Conservation (phyloP, 169 alveolate species). For the Plasmodium vinckei region DNA sequence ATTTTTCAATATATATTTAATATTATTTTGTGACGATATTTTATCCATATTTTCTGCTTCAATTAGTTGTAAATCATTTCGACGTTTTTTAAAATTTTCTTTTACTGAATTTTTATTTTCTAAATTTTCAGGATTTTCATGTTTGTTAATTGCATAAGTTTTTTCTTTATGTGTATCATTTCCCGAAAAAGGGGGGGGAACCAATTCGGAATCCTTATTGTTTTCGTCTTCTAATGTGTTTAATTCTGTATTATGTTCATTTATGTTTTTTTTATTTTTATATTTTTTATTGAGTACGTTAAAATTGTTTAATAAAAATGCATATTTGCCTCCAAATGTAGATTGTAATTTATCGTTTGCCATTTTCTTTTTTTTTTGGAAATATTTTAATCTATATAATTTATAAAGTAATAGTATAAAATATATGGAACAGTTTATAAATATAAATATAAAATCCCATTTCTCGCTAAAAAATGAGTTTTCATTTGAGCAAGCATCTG, state of each 20-base stretch:
- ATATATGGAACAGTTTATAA: slow-evolving; percentile 34
- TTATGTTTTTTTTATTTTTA: background rate
- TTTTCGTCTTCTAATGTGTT: background rate
- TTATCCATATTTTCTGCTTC: background rate
- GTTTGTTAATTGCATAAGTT: background rate
- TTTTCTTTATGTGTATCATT: background rate
- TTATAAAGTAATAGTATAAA: slow-evolving; percentile 32
- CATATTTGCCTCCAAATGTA: background rate
- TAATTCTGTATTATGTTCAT: background rate
- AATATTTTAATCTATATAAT: background rate
- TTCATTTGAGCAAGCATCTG: slow-evolving; percentile 16
- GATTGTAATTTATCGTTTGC: no score
- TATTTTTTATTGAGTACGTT: slow-evolving; percentile 19
- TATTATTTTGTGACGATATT: background rate
- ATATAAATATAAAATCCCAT: slow-evolving; percentile 53
- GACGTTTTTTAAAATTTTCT: background rate
- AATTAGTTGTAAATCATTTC: background rate
- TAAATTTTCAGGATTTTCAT: background rate
- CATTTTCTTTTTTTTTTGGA: no score
- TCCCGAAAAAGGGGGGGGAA: background rate
- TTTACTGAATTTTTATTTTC: background rate
- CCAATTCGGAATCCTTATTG: no score
- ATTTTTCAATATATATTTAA: slow-evolving; percentile 51
- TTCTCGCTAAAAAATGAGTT: slow-evolving; percentile 23
- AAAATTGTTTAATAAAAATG: slow-evolving; percentile 40